Base-by-base conservation (phyloP, 805 yeast species). In the Blastobotrys peoriensis region DNA sequence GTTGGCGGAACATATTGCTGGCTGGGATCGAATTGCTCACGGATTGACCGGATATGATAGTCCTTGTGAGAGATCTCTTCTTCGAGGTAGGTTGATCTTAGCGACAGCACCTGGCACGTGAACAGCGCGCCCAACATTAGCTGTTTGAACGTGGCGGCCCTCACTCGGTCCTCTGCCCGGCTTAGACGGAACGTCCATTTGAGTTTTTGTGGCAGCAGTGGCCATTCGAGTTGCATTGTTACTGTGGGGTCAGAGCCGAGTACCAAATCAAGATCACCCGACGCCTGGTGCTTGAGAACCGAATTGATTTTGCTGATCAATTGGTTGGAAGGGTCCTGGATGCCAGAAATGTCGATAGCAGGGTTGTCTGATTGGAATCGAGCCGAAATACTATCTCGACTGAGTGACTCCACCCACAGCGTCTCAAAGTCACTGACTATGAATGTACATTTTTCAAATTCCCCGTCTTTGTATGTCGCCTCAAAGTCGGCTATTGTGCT, bases 31-130 rank as follows among this genome's bases (percentile, higher is more conserved):
- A 50, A 16, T 21, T 21, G 33, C 16, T 43, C 44, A 15, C 33
- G 36, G 37, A 48, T 37, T 15, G 37, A 36, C 8, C 30, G 23
- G 6, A 50, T 25, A 40, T 50, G 54, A 27, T 50, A 50, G 28
- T 50, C 54, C 33, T 50, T 50, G 15, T 36, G 35, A 4, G 35
- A 17, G 20, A 50, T 15, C 9, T 38, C 23, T 5, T 37, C 35
- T n/a, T 42, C 43, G 10, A 50, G 42, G n/a, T 33, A 22, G 1
- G 17, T n/a, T 4, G 45, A 34, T 25, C 36, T 42, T 2, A 37
- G 16, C 9, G 19, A 22, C 20, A 50, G 30, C 3, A 41, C 28
- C 5, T 34, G 33, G 20, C 42, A 33, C 8, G 37, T 47, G 1
- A 35, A 34, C 3, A 47, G 4, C 3, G 45, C 33, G 2, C 47